Conservation (phyloP, 768 basidiomycete species). For the Lentinula guzmanii region DNA sequence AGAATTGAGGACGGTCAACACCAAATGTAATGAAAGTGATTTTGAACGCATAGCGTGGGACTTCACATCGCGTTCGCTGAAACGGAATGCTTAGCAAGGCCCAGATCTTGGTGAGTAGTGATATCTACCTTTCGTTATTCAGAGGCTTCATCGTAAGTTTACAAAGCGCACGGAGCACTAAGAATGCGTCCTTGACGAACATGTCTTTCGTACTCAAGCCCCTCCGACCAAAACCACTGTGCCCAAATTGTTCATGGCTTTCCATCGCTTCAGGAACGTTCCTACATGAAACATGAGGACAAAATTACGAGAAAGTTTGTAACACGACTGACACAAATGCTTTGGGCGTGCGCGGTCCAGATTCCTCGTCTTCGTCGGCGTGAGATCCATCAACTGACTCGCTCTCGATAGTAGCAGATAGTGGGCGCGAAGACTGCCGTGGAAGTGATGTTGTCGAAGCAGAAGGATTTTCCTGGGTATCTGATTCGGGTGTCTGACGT, state of each 20-base stretch:
- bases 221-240: background rate
- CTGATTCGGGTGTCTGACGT: background rate
- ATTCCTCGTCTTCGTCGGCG: background rate
- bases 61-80: slow-evolving; percentile 89
- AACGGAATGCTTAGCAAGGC: background rate
- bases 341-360: slow-evolving; percentile 1
- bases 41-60: slow-evolving; percentile 98
- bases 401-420: background rate
- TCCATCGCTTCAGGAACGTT: slow-evolving; percentile 4
- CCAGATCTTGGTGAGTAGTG: background rate
- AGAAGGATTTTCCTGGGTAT: background rate
- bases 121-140: slow-evolving; percentile 79
- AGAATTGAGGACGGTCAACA: slow-evolving; percentile 86
- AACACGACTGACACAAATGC: background rate
- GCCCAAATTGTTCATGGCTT: background rate
- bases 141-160: slow-evolving; percentile 98
- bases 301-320: background rate
- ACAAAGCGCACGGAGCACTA: slow-evolving; percentile 95
- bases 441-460: slow-evolving; percentile 1
- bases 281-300: background rate
- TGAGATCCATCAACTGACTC: background rate
- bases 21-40: slow-evolving; percentile 87
- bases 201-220: slow-evolving; percentile 72
- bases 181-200: slow-evolving; percentile 95
- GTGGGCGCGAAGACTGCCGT: background rate